These are phyloP conservation scores for Candida chauliodis DNA, from an alignment of 805 yeast species.

Conservation along the genomic window DNA sequence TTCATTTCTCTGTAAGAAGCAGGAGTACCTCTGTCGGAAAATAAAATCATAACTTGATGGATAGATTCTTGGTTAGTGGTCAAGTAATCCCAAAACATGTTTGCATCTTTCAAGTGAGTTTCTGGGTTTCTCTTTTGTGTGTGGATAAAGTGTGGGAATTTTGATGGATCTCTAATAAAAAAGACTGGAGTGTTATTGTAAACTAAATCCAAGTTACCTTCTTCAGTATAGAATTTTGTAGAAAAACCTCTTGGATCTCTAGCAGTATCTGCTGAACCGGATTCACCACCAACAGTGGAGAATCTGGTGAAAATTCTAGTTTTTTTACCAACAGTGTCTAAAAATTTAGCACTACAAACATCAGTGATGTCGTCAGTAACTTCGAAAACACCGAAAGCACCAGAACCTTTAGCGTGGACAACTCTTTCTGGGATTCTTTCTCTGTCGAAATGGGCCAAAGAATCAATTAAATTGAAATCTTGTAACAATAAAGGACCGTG, in stretches of 20 bases:
- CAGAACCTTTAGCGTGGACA: conserved; percentile 91
- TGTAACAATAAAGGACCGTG: conserved; percentile 80
- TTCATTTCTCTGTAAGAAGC: conserved; percentile 72
- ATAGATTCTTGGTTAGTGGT: conserved; percentile 68
- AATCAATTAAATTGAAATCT: conserved; percentile 76
- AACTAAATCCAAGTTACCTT: conserved; percentile 82
- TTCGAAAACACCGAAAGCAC: conserved; percentile 84
- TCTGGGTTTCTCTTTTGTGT: conserved; percentile 85
- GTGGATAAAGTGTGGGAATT: conserved; percentile 86
- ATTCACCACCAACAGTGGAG: conserved; percentile 86
- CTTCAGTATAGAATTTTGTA: conserved; percentile 75
- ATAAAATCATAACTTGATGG: conserved; percentile 71
- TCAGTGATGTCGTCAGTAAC: conserved; percentile 83
- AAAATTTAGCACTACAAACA: conserved; percentile 64
- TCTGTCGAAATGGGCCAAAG: conserved; percentile 82
- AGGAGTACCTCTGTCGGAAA: conserved; percentile 83
- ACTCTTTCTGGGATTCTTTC: conserved; percentile 92
- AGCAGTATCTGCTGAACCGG: conserved; percentile 76
- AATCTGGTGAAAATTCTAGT: conserved; percentile 72
- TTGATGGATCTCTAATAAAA: conserved; percentile 79
- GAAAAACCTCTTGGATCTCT: conserved; percentile 89
- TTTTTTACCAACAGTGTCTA: conserved; percentile 73
- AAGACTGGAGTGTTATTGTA: conserved; percentile 85
- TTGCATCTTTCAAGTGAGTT: conserved; percentile 74
- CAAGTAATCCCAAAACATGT: conserved; percentile 83